Base-by-base conservation (phyloP, 768 basidiomycete genomes). In the Trametes cubensis region DNA sequence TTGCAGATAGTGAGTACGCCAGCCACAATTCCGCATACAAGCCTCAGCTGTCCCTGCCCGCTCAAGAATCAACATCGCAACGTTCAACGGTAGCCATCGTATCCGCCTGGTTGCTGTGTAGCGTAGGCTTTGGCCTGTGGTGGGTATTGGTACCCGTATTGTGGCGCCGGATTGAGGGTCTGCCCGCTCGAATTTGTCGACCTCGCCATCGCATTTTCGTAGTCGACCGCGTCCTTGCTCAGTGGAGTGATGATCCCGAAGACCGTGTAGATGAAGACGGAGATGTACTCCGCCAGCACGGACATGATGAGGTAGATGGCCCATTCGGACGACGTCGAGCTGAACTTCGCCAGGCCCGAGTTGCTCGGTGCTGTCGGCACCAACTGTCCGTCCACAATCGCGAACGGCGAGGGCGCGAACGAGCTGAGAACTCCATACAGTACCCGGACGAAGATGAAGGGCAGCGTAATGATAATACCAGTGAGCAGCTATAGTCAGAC, bases 251-350 rank as follows among this genome's bases (percentile, higher is more conserved):
- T 3, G 34, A 63, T 68, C 28, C 77, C 78, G 0, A 72, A 70
- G 39, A 69, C 47, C 6, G 67, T 59, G 62, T 78, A 89, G 53
- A 87, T 76, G 40, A 77, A 60, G 50, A 78, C 77, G 15, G 81
- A 76, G 40, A 78, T 69, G 66, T 77, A 85, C 72, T 90, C 88
- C 83, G 84, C 84, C 42, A 88, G 62, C 41, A 86, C 75, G 15
- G 81, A 80, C 76, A 89, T 81, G 57, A 80, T 72, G 30, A 89
- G 77, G 70, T 80, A 90, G 64, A 83, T 66, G 51, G 80, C 72
- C 85, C 84, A 88, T 61, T 80, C 72, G 30, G 87, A 86, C 2
- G 79, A 81, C 39, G 83, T 67, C 52, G 83, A 77, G 66, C 86
- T 85, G 70, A 87, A 83, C 69, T 80, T 80, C 40, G 79, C 80